Conservation (phyloP, 176 grass and related monocot species). For the Carex myosuroides region DNA sequence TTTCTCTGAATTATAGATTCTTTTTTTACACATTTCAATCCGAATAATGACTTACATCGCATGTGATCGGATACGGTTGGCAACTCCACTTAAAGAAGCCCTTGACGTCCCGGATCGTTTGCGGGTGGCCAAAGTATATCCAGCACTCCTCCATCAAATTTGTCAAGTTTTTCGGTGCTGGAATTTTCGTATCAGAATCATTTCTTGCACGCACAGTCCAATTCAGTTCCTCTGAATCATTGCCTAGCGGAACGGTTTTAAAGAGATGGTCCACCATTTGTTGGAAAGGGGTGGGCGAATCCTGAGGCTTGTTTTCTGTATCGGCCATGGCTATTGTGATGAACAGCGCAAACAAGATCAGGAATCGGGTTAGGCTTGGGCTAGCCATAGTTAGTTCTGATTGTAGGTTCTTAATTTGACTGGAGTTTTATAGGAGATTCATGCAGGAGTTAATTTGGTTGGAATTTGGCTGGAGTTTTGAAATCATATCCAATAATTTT, state of each 20-base stretch:
- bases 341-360: not conserved
- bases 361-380: not conserved
- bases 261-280: not conserved
- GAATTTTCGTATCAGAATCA: not conserved
- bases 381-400: not conserved
- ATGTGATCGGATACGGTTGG: constrained; percentile 18
- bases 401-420: not conserved
- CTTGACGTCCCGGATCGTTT: not conserved
- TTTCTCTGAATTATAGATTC: too few species aligned
- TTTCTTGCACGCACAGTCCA: not conserved
- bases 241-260: not conserved
- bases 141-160: not conserved
- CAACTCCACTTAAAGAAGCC: constrained; percentile 9
- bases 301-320: not conserved
- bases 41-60: not conserved
- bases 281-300: not conserved
- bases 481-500: too few species aligned
- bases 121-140: not conserved
- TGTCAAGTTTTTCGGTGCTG: not conserved
- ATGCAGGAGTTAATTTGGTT: not conserved
- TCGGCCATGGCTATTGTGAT: not conserved
- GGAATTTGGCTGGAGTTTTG: too few species aligned
- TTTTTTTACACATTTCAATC: too few species aligned
- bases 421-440: not conserved
- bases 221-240: not conserved